A percentile compares a stretch with the other conserved stretches of the same genome.
Evolutionary conservation across 495 filamentous ascomycete species (phyloP).

Genomic region (Trichoderma orchidacearum): DNA sequence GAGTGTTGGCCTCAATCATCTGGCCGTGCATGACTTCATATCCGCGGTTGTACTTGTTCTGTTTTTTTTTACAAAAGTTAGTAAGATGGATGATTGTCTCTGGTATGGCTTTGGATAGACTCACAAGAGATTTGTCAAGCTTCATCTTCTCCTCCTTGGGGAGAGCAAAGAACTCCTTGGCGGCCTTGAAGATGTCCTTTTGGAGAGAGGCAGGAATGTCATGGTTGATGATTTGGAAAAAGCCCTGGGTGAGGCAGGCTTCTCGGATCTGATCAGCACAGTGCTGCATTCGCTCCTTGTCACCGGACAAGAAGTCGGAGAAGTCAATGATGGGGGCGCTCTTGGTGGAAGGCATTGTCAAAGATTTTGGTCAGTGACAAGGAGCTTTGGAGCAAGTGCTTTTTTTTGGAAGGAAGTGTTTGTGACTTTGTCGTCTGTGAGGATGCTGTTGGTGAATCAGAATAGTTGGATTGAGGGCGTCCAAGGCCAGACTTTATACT

Average conservation of each 20-base stretch:
- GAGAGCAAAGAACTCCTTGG: conserved; percentile 32
- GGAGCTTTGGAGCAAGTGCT: no score
- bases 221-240: conserved; percentile 21
- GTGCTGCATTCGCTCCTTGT: background rate
- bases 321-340: background rate
- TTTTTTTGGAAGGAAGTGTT: no score
- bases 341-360: background rate
- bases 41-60: conserved; percentile 20
- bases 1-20: conserved; percentile 28
- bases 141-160: conserved; percentile 34
- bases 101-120: no score
- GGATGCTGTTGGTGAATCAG: no score
- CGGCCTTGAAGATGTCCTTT: conserved; percentile 21
- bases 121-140: background rate
- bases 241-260: conserved; percentile 39
- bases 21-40: conserved; percentile 38
- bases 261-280: conserved; percentile 7
- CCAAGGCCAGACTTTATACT: no score
- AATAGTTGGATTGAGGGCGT: no score
- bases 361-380: background rate
- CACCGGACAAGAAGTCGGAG: background rate
- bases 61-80: background rate
- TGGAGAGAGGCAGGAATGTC: conserved; percentile 11
- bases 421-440: no score
- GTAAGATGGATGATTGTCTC: no score